Evolutionary conservation across 495 filamentous ascomycete genomes (phyloP), one percentile per base, ranked within the genome.

Genomic region (Neurospora tetrasperma): DNA sequence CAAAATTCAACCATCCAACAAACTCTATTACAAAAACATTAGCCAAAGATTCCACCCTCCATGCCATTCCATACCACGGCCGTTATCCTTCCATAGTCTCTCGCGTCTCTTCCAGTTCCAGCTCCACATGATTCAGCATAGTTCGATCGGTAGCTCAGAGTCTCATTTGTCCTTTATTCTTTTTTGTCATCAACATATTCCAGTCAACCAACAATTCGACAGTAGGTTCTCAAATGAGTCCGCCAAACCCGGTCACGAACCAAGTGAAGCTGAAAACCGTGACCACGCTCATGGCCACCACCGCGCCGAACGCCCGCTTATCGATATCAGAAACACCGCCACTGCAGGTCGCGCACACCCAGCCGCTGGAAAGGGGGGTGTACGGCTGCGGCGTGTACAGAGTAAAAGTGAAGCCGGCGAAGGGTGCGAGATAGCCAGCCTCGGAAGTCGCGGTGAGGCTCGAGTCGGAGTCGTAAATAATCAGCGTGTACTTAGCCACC

Each of bases 241-340:
- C 81, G 39, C 88, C 91, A 71, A 90, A 85, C 12, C 87, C 92
- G 54, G 87, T 87, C 59, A 93, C 90, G 76, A 97, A 98, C 92
- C 93, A 97, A 70, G 92, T 92, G 79, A 97, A 97, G 66, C 93
- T 93, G 39, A 92, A 74, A 14, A 97, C 83, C 9, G 94, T 97
- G 66, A 96, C 83, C 23, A 87, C 74, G 54, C 86, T 88, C 92
- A 96, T 96, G 70, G 88, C 87, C 66, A 95, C 71, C 71, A 91
- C 86, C 73, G 93, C 91, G 66, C 90, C 89, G 9, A 98, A 75
- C 4, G 90, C 90, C 72, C 89, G 86, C 48, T 83, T 83, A 62
- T 94, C 90, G 74, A 89, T 83, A 62, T 86, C 84, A 9, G 89
- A 89, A 40, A 91, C 73, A 10, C 91, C 94, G 31, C 83, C 87